Evolutionary conservation across 257 asterid genomes (phyloP).

Genomic region (Solanum verrucosum): DNA sequence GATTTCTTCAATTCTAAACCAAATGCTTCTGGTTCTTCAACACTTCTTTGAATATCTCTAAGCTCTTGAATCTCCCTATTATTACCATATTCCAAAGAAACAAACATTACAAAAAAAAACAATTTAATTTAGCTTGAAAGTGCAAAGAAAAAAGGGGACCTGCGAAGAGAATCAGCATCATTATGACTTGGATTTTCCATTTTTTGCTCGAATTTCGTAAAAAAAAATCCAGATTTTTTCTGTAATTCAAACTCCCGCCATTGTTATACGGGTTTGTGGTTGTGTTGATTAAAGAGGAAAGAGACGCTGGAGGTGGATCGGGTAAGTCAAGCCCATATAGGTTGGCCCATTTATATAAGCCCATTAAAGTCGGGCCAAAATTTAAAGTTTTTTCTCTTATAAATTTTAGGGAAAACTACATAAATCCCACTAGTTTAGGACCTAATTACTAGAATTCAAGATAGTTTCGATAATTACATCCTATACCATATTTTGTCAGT

Average conservation of each 20-base stretch:
- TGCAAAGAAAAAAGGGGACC: not conserved
- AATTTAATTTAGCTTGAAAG: not conserved
- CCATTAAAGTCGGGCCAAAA: not conserved
- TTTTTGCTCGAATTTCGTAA: not conserved
- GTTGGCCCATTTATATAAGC: not conserved
- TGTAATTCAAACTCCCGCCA: constrained; percentile 6
- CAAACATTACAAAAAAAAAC: not conserved
- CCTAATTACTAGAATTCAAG: no score
- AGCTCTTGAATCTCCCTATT: constrained; percentile 55
- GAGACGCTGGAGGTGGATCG: not conserved
- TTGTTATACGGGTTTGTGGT: not conserved
- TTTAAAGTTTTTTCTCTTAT: no score
- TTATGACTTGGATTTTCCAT: not conserved
- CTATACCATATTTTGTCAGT: no score
- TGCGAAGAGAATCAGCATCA: constrained; percentile 11
- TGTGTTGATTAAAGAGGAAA: not conserved
- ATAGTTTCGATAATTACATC: no score
- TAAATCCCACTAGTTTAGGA: no score
- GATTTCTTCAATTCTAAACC: constrained; percentile 27
- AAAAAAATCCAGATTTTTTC: not conserved
- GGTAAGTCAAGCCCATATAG: not conserved
- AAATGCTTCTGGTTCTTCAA: constrained; percentile 1
- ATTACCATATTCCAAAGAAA: not conserved
- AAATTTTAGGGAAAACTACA: no score
- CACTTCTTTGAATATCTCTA: constrained; percentile 13